Conservation (phyloP, 2,329 filamentous ascomycete genomes). For the Colletotrichum sp. region DNA sequence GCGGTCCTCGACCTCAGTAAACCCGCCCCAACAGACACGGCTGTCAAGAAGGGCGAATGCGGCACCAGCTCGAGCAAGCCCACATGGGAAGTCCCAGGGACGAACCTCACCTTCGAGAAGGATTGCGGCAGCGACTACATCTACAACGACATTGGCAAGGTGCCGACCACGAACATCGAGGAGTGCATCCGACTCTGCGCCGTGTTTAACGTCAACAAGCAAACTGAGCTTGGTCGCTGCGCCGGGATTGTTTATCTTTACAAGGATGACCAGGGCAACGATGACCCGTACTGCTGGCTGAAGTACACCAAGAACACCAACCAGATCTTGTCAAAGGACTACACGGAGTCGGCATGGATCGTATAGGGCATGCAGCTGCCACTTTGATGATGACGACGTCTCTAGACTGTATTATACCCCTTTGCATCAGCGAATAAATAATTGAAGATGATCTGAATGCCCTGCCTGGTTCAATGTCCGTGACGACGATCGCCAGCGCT, state of each 20-base stretch:
- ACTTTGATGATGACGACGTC: neutral
- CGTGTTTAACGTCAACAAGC: conserved; percentile 6
- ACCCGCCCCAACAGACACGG: conserved; percentile 8
- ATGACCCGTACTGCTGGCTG: conserved; percentile 9
- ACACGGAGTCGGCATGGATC: conserved; percentile 13
- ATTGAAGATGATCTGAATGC: neutral
- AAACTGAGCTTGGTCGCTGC: conserved; percentile 6
- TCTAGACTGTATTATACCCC: neutral
- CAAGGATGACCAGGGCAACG: conserved; percentile 1
- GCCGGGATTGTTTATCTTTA: conserved; percentile 7
- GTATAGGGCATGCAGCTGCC: neutral
- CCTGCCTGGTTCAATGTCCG: neutral
- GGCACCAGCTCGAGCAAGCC: neutral
- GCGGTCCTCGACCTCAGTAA: conserved; percentile 2
- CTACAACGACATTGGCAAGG: conserved; percentile 11
- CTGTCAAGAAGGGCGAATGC: conserved; percentile 4
- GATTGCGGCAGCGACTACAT: conserved; percentile 14
- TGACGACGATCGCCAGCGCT: neutral
- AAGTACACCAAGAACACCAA: conserved; percentile 14
- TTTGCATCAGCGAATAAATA: neutral
- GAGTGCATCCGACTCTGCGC: conserved; percentile 15
- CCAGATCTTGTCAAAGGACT: neutral
- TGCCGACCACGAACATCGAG: conserved; percentile 11
- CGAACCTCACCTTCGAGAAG: conserved; percentile 15
- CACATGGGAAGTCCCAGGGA: conserved; percentile 7